Evolutionary conservation across 2,329 filamentous ascomycete genomes (phyloP).

Genomic region (Alternaria rosae): DNA sequence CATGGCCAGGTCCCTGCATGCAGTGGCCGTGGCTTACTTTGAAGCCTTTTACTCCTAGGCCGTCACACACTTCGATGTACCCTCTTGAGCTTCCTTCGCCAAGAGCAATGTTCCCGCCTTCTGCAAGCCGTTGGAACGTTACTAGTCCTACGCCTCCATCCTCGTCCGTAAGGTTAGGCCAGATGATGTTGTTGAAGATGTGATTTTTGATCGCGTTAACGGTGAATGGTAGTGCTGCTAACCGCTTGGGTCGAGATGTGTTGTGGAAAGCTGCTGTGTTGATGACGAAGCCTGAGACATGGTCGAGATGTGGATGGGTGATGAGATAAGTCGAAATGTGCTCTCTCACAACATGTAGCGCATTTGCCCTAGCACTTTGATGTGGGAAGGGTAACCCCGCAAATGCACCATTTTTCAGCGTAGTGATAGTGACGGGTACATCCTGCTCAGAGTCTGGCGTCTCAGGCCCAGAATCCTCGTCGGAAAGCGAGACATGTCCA

Average conservation of each 20-base stretch:
- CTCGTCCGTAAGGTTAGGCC: conserved; percentile 96
- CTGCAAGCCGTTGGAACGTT: conserved; percentile 85
- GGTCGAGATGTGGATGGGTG: conserved; percentile 96
- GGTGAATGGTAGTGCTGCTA: conserved; percentile 87
- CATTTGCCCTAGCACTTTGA: conserved; percentile 75
- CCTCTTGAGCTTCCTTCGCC: conserved; percentile 81
- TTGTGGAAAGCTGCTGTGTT: conserved; percentile 89
- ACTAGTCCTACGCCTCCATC: conserved; percentile 92
- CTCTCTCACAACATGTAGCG: conserved; percentile 77
- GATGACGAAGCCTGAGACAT: conserved; percentile 88
- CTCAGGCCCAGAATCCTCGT: conserved; percentile 40
- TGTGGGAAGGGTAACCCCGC: conserved; percentile 76
- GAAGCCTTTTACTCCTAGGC: conserved; percentile 86
- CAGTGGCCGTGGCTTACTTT: conserved; percentile 90
- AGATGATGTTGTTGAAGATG: conserved; percentile 97
- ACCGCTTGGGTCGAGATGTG: conserved; percentile 77
- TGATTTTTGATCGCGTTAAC: conserved; percentile 91
- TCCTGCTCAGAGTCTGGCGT: conserved; percentile 38
- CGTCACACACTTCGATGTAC: conserved; percentile 88
- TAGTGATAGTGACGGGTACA: conserved; percentile 57
- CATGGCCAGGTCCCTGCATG: conserved; percentile 65
- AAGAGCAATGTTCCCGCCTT: conserved; percentile 85
- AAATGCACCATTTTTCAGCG: conserved; percentile 74
- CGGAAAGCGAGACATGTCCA: conserved; percentile 26
- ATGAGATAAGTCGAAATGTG: conserved; percentile 90